Conservation (phyloP, 352 stramenopile genomes). For the Globisporangium ultimum region DNA sequence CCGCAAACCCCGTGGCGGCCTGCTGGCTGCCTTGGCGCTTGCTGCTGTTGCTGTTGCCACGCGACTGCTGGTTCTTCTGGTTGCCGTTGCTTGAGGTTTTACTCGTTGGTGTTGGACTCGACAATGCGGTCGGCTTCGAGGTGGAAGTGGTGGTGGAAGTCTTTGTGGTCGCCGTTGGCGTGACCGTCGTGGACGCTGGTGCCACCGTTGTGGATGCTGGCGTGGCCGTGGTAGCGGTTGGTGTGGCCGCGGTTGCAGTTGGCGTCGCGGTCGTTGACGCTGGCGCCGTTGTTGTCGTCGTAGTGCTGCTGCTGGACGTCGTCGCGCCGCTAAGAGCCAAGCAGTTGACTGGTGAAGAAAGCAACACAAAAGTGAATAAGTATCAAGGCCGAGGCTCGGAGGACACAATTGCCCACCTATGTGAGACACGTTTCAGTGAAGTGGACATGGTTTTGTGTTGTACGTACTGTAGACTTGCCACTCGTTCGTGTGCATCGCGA, state of each 20-base stretch:
- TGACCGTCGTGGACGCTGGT: neutral
- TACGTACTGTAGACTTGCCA: slow-evolving; percentile 47
- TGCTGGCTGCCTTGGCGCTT: slow-evolving; percentile 4
- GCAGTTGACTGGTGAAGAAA: slow-evolving; percentile 15
- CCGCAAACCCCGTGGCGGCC: neutral
- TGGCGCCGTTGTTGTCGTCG: slow-evolving; percentile 4
- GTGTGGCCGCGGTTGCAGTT: slow-evolving; percentile 7
- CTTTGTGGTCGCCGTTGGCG: slow-evolving; percentile 1
- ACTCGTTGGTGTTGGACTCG: neutral
- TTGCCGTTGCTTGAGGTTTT: neutral
- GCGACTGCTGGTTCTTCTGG: neutral
- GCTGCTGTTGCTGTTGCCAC: slow-evolving; percentile 2
- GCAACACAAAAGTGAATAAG: slow-evolving; percentile 11
- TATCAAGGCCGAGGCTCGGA: neutral
- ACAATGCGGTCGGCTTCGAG: neutral
- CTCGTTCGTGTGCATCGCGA: slow-evolving; percentile 29
- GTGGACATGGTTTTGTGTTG: neutral
- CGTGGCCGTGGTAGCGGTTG: slow-evolving; percentile 10
- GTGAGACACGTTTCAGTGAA: no score
- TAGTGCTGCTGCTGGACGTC: slow-evolving; percentile 6
- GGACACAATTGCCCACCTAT: no score
- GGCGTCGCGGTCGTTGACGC: slow-evolving; percentile 12
- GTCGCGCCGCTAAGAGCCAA: slow-evolving; percentile 11
- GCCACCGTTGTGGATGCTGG: slow-evolving; percentile 1
- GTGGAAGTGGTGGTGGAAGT: neutral